A percentile compares a stretch with the other conserved stretches of the same genome.
These are phyloP conservation scores for Suhomyces wounanorum DNA, from an alignment of 1,139 yeast genomes.

Conservation along the genomic window DNA sequence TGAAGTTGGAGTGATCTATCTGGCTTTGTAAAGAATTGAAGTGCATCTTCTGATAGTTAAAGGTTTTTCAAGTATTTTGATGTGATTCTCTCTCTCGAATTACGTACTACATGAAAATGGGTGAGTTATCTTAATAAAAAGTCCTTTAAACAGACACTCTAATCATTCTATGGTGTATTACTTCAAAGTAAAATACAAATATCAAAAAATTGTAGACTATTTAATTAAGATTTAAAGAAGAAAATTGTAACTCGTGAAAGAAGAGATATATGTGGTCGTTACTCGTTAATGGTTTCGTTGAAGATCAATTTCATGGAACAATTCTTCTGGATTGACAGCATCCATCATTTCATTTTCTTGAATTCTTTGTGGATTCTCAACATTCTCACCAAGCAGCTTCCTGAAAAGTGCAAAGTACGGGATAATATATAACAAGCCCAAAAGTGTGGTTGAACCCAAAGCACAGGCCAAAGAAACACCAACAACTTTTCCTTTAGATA, in stretches of 20 bases:
- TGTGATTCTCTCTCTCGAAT: no score
- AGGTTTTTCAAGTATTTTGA: no score
- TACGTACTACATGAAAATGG: no score
- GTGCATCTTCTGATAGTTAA: no score
- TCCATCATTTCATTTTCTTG: constrained; percentile 69
- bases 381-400: constrained; percentile 37
- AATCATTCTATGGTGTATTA: no score
- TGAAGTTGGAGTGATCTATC: no score
- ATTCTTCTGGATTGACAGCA: constrained; percentile 63
- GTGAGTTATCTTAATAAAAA: no score
- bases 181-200: background rate
- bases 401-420: constrained; percentile 53
- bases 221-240: background rate
- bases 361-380: constrained; percentile 46
- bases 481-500: constrained; percentile 73
- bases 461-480: constrained; percentile 89
- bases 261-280: constrained; percentile 1
- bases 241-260: background rate
- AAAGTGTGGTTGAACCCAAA: constrained; percentile 69
- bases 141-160: no score
- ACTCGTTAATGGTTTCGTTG: constrained; percentile 28
- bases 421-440: constrained; percentile 64
- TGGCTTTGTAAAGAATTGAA: no score
- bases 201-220: background rate
- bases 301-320: constrained; percentile 60